Conservation (phyloP, 805 yeast species). For the Blastobotrys peoriensis region DNA sequence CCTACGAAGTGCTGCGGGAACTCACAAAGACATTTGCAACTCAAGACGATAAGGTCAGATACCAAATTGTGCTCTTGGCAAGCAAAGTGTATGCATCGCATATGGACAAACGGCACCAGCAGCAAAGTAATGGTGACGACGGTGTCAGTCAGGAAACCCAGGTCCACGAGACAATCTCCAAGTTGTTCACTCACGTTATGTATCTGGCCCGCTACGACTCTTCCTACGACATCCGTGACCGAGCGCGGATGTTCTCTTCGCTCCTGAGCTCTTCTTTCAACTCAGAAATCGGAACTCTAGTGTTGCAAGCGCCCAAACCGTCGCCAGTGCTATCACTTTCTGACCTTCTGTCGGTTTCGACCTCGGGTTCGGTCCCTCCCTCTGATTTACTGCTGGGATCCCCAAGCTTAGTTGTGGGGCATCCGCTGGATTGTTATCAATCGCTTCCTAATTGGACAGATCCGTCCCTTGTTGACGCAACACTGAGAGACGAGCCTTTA, state of each 20-base stretch:
- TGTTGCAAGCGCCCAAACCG: conserved; percentile 75
- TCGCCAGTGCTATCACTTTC: conserved; percentile 36
- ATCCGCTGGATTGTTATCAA: conserved; percentile 28
- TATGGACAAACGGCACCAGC: conserved; percentile 34
- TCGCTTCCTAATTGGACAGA: conserved; percentile 45
- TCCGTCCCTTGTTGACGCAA: conserved; percentile 23
- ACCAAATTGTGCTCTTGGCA: conserved; percentile 65
- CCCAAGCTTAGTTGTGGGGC: conserved; percentile 26
- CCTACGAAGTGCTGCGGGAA: conserved; percentile 70
- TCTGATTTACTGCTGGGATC: conserved; percentile 28
- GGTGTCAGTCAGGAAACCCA: conserved; percentile 1
- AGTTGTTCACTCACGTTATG: conserved; percentile 56
- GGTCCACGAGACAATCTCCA: conserved; percentile 30
- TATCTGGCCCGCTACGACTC: conserved; percentile 68
- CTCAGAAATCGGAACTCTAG: conserved; percentile 57
- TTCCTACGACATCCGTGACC: conserved; percentile 72
- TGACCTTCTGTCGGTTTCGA: conserved; percentile 11
- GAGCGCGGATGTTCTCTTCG: conserved; percentile 67
- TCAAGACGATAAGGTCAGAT: conserved; percentile 54
- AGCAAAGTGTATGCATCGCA: conserved; percentile 63
- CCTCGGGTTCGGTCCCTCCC: conserved; percentile 1
- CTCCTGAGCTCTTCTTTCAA: conserved; percentile 48
- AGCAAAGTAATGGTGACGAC: conserved; percentile 15
- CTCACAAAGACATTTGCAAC: conserved; percentile 47
- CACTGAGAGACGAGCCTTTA: conserved; percentile 32